Conservation (phyloP, 148 eudicot genomes). For the Fagopyrum tataricum region DNA sequence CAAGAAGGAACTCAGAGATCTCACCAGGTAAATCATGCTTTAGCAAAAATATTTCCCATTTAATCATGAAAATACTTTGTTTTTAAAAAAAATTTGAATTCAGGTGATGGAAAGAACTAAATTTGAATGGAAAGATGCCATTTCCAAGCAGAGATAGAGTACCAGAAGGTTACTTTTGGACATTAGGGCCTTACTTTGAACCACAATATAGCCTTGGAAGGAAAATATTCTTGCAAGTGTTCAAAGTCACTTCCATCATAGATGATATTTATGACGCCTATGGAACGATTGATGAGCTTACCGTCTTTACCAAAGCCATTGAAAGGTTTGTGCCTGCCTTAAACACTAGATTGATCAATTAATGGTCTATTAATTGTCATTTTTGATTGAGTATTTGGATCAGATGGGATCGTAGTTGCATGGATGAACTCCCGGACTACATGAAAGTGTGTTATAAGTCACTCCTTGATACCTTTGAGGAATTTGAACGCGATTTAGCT, state of each 20-base stretch:
- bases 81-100: no score
- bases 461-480: slow-evolving; percentile 26
- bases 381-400: no score
- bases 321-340: no score
- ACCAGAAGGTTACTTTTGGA: slow-evolving; percentile 15
- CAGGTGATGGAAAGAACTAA: slow-evolving; percentile 32
- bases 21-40: no score
- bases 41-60: no score
- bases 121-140: slow-evolving; percentile 15
- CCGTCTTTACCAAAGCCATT: neutral
- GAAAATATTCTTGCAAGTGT: slow-evolving; percentile 3
- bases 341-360: no score
- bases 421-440: slow-evolving; percentile 29
- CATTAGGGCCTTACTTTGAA: slow-evolving; percentile 14
- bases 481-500: slow-evolving; percentile 21
- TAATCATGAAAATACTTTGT: no score
- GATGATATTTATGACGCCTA: slow-evolving; percentile 21
- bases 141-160: slow-evolving; percentile 23
- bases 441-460: slow-evolving; percentile 14
- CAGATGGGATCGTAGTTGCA: no score
- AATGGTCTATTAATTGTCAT: no score
- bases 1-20: no score
- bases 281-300: neutral
- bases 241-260: neutral
- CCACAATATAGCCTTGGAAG: slow-evolving; percentile 11